Evolutionary conservation across 202 grass and related monocot genomes (phyloP), one percentile per base, ranked within the genome.

Genomic region (Eragrostis tef): DNA sequence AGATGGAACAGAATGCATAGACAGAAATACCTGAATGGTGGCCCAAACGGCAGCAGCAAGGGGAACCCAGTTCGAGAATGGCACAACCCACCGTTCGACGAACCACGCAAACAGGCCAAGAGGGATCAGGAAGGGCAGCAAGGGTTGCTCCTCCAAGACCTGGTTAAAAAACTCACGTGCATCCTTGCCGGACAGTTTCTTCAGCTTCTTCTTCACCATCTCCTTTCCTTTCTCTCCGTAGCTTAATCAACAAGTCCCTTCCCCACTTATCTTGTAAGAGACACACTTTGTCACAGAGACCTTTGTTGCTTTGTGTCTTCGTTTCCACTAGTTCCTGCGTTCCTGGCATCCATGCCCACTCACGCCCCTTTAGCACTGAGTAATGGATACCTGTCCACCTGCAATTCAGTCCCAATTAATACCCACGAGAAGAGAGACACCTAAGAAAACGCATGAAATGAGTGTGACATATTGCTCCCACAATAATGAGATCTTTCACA

Each of bases 21-120:
- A 57, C 7, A 31, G 3, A 66, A 10, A 26, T 42, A 99, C 96
- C 93, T 91, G 80, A 83, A 99, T 93, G 5, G 96, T 99, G 2
- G 93, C 93, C 96, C 96, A 99, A 27, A 99, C 96, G 9, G 96
- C 93, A 7, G 90, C 89, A 0, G 64, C 74, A 0, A 99, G 93
- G 76, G 93, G 93, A 21, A 99, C 87, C 90, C 93, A 99, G 49
- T 99, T 99, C 16, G 96, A 98, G 88, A 98, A 99, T 1, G 96
- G 96, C 57, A 99, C 90, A 68, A 99, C 77, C 96, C 96, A 99
- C 17, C 96, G 85, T 66, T 99, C 93, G 2, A 99, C 34, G 0
- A 91, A 90, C 96, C 93, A 99, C 0, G 89, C 90, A 65, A 99
- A 99, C 57, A 99, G 80, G 68, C 62, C 87, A 4, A 99, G 73